Evolutionary conservation across 345 rosid species (phyloP).

Genomic region (Hibiscus mutabilis): DNA sequence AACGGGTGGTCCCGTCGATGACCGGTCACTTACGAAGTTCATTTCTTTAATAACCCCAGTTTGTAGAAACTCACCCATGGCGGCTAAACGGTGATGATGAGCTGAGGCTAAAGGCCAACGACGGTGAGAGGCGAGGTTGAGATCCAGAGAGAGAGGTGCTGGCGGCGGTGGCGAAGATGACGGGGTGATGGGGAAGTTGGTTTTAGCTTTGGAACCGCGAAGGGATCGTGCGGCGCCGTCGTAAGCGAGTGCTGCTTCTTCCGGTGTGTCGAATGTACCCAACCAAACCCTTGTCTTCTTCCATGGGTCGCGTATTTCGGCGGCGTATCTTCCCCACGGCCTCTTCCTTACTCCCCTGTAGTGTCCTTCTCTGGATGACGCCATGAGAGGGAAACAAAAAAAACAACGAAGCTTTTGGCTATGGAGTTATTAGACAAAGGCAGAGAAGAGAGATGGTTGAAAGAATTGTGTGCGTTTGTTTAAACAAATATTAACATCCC

Average conservation of each 20-base stretch:
- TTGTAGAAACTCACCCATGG: slow-evolving; percentile 50
- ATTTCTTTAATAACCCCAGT: slow-evolving; percentile 48
- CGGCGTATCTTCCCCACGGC: slow-evolving; percentile 98
- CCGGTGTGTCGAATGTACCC: slow-evolving; percentile 95
- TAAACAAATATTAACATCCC: neutral
- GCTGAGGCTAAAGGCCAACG: slow-evolving; percentile 27
- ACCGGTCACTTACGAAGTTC: slow-evolving; percentile 13
- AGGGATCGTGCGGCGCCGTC: slow-evolving; percentile 91
- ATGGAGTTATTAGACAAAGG: neutral
- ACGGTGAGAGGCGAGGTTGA: slow-evolving; percentile 38
- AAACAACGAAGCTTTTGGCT: neutral
- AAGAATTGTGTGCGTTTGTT: neutral
- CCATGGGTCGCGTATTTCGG: slow-evolving; percentile 97
- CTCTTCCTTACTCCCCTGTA: slow-evolving; percentile 91
- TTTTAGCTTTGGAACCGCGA: slow-evolving; percentile 84
- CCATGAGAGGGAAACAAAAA: slow-evolving; percentile 18
- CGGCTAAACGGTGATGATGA: slow-evolving; percentile 23
- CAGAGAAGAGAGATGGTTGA: neutral
- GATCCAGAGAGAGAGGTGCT: slow-evolving; percentile 47
- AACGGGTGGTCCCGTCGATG: slow-evolving; percentile 11
- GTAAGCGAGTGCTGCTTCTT: slow-evolving; percentile 93
- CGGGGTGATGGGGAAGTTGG: slow-evolving; percentile 69
- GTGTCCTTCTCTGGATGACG: slow-evolving; percentile 71
- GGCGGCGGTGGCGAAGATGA: slow-evolving; percentile 5
- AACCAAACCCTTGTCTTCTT: slow-evolving; percentile 93